Conservation (phyloP, 75 land plant species). For the Ceratopteris richardii region DNA sequence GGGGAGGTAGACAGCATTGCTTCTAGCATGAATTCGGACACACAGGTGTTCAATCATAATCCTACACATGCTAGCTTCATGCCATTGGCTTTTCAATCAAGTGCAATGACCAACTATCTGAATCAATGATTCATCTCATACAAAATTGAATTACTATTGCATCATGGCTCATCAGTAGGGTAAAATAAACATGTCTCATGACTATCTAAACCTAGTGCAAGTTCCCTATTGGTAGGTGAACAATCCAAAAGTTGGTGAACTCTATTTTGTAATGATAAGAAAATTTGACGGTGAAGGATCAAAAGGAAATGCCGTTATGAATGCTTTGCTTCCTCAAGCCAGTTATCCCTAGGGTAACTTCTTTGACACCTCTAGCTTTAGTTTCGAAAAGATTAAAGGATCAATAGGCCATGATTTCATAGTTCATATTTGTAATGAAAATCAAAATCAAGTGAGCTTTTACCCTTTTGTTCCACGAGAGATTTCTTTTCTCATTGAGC, state of each 20-base stretch:
- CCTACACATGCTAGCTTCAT: slow-evolving; percentile 42
- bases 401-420: slow-evolving; percentile 16
- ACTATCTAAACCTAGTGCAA: slow-evolving; percentile 15
- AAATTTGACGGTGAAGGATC: neutral
- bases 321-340: slow-evolving; percentile 16
- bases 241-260: slow-evolving; percentile 9
- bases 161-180: slow-evolving; percentile 1
- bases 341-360: slow-evolving; percentile 11
- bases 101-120: too few relatives aligned
- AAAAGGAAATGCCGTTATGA: slow-evolving; percentile 8
- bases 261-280: slow-evolving; percentile 3
- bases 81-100: slow-evolving; percentile 45
- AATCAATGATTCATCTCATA: too few relatives aligned
- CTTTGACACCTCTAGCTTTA: slow-evolving; percentile 8
- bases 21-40: slow-evolving; percentile 43
- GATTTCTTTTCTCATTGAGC: slow-evolving; percentile 12
- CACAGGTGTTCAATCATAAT: slow-evolving; percentile 46
- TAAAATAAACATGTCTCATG: slow-evolving; percentile 25
- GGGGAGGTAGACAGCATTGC: slow-evolving; percentile 27
- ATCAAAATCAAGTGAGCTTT: slow-evolving; percentile 14
- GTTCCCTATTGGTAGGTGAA: slow-evolving; percentile 10
- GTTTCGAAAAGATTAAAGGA: slow-evolving; percentile 13
- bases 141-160: slow-evolving; percentile 38
- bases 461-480: slow-evolving; percentile 13
- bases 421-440: slow-evolving; percentile 12